Evolutionary conservation across 371 early-diverging fungal genomes (phyloP), one percentile per base, ranked within the genome.

Genomic region (Haplosporangium sp.): DNA sequence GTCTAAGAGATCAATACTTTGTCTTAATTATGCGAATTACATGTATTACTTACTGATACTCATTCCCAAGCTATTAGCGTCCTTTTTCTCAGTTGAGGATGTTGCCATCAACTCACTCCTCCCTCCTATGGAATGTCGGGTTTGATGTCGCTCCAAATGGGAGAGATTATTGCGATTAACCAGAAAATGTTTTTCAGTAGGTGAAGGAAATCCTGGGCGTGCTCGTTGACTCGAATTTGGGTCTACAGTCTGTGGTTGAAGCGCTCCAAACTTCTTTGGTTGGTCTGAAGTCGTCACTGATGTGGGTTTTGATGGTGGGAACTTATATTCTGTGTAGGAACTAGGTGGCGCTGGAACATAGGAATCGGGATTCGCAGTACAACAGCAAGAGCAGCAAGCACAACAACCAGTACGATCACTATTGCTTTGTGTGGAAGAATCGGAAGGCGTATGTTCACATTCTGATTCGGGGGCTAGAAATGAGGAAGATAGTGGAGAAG

Each of bases 21-120:
- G 27, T 27, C 27, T 1, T 27, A 1, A 27, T 27, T 27, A 27
- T 27, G 27, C 27, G 27, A 27, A 27, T 27, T 27, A 27, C 27
- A 27, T 27, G 27, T 27, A 27, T 27, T 27, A 68, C 72, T 50
- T 72, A 67, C 72, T 35, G 57, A 64, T 69, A 9, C 60, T 60
- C 64, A 66, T 67, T 15, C 68, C 68, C 2, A 68, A 39, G 55
- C 11, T 44, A 7, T 4, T 9, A 38, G 45, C 19, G 34, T 45
- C 44, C 42, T 27, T 45, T 19, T 27, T 45, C 44, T 61, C 61
- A 10, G 27, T 4, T 4, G 27, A 27, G 9, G 20, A 11, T 61
- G 4, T 20, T 19, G 13, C 6, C 27, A 27, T 1, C 5, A 34
- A 9, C 20, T 27, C 61, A 37, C 15, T 34, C 7, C 27, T 15